A percentile compares a stretch with the other conserved stretches of the same genome.
phyloP scores from a whole-genome alignment of 495 filamentous ascomycete species.

The Thozetella sp. region DNA sequence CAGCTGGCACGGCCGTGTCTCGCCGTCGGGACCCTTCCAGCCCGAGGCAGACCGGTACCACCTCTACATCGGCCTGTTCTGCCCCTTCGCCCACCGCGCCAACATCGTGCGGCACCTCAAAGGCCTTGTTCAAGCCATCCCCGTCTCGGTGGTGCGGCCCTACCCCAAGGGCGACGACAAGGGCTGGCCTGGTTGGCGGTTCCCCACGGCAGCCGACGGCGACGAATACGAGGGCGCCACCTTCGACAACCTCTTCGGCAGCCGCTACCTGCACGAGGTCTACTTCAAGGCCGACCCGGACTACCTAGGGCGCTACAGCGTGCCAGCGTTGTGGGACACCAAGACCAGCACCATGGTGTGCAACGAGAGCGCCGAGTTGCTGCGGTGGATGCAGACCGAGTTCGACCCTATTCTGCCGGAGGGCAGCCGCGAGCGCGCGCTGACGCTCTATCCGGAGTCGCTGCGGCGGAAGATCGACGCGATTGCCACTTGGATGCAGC shows the following conservation, averaged over 20 bases:
- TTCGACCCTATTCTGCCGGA: constrained; percentile 74
- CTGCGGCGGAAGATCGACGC: constrained; percentile 69
- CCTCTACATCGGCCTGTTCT: constrained; percentile 57
- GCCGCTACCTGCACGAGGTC: constrained; percentile 64
- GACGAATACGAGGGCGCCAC: constrained; percentile 44
- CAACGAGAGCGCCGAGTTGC: constrained; percentile 84
- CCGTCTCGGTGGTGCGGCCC: constrained; percentile 55
- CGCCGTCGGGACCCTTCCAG: constrained; percentile 37
- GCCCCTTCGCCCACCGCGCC: constrained; percentile 63
- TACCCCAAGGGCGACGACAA: constrained; percentile 28
- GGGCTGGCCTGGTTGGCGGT: constrained; percentile 67
- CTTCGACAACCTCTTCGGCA: constrained; percentile 64
- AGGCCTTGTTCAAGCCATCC: constrained; percentile 67
- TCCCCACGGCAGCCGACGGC: constrained; percentile 56
- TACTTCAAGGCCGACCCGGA: constrained; percentile 68
- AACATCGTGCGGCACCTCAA: constrained; percentile 70
- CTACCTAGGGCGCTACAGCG: constrained; percentile 74
- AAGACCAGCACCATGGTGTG: constrained; percentile 72
- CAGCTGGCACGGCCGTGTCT: constrained; percentile 13
- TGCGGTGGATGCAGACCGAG: constrained; percentile 64
- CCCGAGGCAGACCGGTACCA: constrained; percentile 72
- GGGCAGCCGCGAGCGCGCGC: constrained; percentile 45
- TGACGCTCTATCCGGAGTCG: constrained; percentile 66
- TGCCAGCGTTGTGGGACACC: constrained; percentile 78
- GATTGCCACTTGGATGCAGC: constrained; percentile 81